phyloP scores from a whole-genome alignment of 352 stramenopile species.

The Globisporangium megalacanthum region DNA sequence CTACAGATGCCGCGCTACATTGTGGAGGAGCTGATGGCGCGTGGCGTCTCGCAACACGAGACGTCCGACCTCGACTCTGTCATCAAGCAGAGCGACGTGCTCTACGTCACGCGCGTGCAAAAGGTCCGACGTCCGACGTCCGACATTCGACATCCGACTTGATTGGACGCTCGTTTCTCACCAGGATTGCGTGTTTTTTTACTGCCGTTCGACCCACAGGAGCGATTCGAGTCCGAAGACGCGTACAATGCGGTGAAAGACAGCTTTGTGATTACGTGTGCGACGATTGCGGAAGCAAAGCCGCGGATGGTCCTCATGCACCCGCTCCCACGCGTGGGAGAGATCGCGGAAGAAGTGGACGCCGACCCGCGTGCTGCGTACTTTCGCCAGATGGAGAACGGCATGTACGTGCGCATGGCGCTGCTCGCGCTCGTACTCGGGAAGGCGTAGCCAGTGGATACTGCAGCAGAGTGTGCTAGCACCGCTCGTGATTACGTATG shows the following conservation, averaged over 20 bases:
- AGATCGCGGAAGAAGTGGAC: conserved; percentile 97
- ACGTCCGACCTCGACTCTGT: conserved; percentile 81
- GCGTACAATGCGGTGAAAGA: conserved; percentile 96
- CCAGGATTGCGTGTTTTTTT: neutral
- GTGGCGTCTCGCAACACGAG: conserved; percentile 85
- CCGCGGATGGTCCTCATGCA: conserved; percentile 96
- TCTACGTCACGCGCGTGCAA: conserved; percentile 99
- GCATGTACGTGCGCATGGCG: conserved; percentile 99
- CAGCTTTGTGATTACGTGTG: conserved; percentile 73
- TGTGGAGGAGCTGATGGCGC: conserved; percentile 56
- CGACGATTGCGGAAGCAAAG: conserved; percentile 82
- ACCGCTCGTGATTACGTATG: too few relatives aligned
- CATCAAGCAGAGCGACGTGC: conserved; percentile 91
- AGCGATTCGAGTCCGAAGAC: conserved; percentile 93
- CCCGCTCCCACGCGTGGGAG: conserved; percentile 95
- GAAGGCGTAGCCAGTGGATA: conserved; percentile 43
- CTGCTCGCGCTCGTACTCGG: conserved; percentile 92
- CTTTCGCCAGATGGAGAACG: conserved; percentile 97
- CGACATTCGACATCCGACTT: too few relatives aligned
- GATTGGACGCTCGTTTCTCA: neutral
- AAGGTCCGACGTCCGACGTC: conserved; percentile 31
- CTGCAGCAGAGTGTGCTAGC: neutral
- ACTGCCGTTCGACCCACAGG: conserved; percentile 29
- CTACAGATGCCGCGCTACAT: conserved; percentile 85
- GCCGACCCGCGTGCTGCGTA: conserved; percentile 94